phyloP scores from a whole-genome alignment of 2,329 filamentous ascomycete species.

The Nannizziopsis arthrosporioides region DNA sequence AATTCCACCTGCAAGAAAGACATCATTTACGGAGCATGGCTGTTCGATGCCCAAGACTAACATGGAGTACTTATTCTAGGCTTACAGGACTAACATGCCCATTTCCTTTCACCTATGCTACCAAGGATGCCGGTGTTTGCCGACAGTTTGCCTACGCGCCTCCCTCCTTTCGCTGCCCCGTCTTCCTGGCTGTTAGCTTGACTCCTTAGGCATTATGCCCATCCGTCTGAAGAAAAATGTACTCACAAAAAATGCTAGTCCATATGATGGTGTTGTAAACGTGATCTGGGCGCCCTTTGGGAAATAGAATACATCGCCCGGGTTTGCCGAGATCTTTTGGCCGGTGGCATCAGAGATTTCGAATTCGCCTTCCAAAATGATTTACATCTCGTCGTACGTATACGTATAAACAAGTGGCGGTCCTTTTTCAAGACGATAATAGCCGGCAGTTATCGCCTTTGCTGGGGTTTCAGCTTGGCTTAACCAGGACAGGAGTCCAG shows the following conservation, averaged over 20 bases:
- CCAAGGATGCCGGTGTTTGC: neutral
- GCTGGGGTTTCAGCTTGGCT: constrained; percentile 45
- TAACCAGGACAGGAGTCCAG: neutral
- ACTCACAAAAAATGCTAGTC: constrained; percentile 47
- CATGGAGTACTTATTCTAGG: no score
- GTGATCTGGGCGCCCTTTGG: constrained; percentile 55
- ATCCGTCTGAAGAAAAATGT: neutral
- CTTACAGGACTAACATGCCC: no score
- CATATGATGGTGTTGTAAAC: constrained; percentile 51
- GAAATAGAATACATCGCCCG: constrained; percentile 59
- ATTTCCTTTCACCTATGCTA: neutral
- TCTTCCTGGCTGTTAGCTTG: constrained; percentile 1
- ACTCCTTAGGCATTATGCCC: neutral
- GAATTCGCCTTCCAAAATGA: constrained; percentile 57
- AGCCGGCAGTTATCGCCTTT: constrained; percentile 51
- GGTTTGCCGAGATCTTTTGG: constrained; percentile 45
- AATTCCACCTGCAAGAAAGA: no score
- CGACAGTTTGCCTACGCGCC: constrained; percentile 4
- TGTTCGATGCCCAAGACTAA: no score
- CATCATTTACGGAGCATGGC: no score
- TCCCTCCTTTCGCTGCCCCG: constrained; percentile 12
- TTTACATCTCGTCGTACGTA: constrained; percentile 63
- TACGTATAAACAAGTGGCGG: constrained; percentile 57
- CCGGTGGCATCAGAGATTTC: constrained; percentile 54
- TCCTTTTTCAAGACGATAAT: constrained; percentile 58